Base-by-base conservation (phyloP, 2,329 filamentous ascomycete genomes). In the Fusarium transvaalense region DNA sequence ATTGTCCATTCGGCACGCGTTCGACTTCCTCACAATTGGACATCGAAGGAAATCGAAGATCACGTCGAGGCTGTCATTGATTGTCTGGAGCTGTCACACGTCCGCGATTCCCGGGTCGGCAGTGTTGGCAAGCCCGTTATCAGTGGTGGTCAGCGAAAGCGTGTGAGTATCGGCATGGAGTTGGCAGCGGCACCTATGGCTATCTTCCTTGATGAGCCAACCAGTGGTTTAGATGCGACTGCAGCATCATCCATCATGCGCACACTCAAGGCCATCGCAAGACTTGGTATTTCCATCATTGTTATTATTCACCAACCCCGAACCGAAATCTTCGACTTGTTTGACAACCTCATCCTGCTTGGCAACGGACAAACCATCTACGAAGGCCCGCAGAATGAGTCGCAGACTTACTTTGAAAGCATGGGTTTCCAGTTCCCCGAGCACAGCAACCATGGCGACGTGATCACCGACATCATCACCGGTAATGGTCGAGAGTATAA, bases 301-400 rank as follows among this genome's bases (percentile, higher is more conserved):
- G 82, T 84, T 43, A 86, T 88, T 58, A 86, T 89, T 63, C 87
- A 89, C 69, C 87, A 89, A 71, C 87, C 87, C 4, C 81, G 86
- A 9, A 78, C 83, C 46, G 85, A 88, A 67, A 88, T 89, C 32
- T 89, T 88, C 72, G 81, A 85, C 58, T 79, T 84, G 54, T 82
- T 89, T 25, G 87, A 89, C 70, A 81, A 84, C 60, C 76, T 89
- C 3, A 80, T 89, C 32, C 80, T 89, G 4, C 79, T 89, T 2
- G 83, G 82, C 13, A 82, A 82, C 61, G 87, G 88, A 2, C 81
- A 84, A 63, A 82, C 82, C 60, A 84, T 88, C 48, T 89, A 88
- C 69, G 82, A 83, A 39, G 87, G 86, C 0, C 75, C 80, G 2
- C 82, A 83, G 37, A 65, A 61, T 12, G 77, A 79, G 2, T 82